Base-by-base conservation (phyloP, 2,329 filamentous ascomycete species). In the Epichloe elymi region DNA sequence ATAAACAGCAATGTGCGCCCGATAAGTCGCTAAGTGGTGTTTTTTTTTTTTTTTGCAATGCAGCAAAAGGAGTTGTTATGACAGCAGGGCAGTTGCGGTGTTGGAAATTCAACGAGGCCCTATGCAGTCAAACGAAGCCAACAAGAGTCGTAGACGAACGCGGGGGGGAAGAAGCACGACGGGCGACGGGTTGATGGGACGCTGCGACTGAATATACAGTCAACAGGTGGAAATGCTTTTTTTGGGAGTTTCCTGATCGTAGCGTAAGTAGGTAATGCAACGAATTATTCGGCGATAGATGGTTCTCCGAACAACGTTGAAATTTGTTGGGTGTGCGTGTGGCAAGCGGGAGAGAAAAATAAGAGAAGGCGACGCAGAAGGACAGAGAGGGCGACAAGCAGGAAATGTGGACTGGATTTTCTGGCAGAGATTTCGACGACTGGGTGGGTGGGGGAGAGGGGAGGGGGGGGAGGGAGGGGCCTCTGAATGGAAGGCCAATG, bases 1-100 rank as follows among this genome's bases (percentile, higher is more conserved):
- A 95, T 95, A 94, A 86, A 95, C 88, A 85, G 67, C 65, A 66
- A 65, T 64, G 63, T 68, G 60, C 57, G 52, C 56, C 61, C 57
- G 58, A 59, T 53, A 51, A 52, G 58, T 54, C 58, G 50, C 60
- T 66, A 65, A 59, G 59, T 64, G 63, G 60, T 56, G 58, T 48
- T 49, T 33, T 17, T 49, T 53, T 42, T 48, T 49, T 33, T 17
- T 49, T 53, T 42, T 49, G 52, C 49, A 48, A 36, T 53, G 20
- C 42, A 50, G 50, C 46, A 39, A 49, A 17, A 36, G n/a, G 11
- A 5, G 17, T 46, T 46, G 17, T 19, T 36, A 10, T 23, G 14
- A 43, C 12, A 43, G 20, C 23, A 43, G 41, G 23, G 4, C 20
- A 15, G n/a, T 30, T 26, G 17, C 15, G 42, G 42, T 30, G 4